Base-by-base conservation (phyloP, 768 basidiomycete genomes). In the Artomyces pyxidatus region DNA sequence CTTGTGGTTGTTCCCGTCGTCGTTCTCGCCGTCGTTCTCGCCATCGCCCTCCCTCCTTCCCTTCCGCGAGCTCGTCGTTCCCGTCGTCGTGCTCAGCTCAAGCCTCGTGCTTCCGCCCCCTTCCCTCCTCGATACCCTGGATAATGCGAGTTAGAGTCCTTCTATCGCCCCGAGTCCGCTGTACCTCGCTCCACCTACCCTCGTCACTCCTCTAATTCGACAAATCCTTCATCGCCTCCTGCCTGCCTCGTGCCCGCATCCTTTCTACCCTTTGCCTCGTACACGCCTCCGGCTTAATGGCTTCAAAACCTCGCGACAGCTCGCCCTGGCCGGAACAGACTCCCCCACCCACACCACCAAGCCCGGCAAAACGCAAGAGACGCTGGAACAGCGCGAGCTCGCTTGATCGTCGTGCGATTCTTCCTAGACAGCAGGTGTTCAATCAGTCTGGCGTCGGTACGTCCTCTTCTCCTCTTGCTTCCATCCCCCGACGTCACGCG, bases 311-410 rank as follows among this genome's bases (percentile, higher is more conserved):
- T 58, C 65, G n/a, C 14, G 51, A 65, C 57, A 59, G 65, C 49
- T 60, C 55, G 40, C 73, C 68, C 44, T 76, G 75, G 75, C 79
- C 78, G 29, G 52, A 51, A 10, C 66, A 61, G 61, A 80, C 77
- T 0, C 48, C 66, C 12, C 27, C 58, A 11, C 61, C 51, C 38
- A 28, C 65, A n/a, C 60, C 66, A 52, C 52, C 60, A 52, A 48
- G 60, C 26, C 40, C 51, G 41, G 37, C 52, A 50, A 66, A 65
- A 63, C 68, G 68, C 56, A 66, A 66, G 52, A 58, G 57, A 48
- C 53, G 37, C 21, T 23, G 32, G 16, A 42, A 48, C 40, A 45
- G 30, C 51, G 54, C 26, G 52, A 9, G 42, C 23, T 39, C 41
- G 23, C 47, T 52, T 11, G 52, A 60, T 11, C 28, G 30, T 37